These are phyloP conservation scores for Hypoxylon sp. DNA, from an alignment of 2,329 filamentous ascomycete genomes.

Conservation along the genomic window DNA sequence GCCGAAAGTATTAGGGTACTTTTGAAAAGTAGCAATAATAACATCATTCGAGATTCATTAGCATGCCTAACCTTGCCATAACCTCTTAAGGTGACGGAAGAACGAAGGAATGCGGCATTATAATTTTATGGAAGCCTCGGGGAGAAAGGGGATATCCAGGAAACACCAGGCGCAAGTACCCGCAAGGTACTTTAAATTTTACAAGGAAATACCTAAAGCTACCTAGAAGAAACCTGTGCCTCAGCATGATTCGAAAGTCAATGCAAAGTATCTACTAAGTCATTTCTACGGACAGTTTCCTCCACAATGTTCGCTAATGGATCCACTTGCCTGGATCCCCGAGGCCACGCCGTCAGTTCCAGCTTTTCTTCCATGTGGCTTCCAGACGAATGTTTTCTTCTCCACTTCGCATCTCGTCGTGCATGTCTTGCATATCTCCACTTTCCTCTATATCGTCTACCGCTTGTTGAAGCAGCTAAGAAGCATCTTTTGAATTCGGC, in stretches of 20 bases:
- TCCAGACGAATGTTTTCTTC: slow-evolving; percentile 31
- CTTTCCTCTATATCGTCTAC: slow-evolving; percentile 12
- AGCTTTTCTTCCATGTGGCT: slow-evolving; percentile 31
- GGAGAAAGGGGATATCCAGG: slow-evolving; percentile 18
- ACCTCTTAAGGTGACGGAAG: slow-evolving; percentile 9
- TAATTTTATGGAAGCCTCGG: slow-evolving; percentile 18
- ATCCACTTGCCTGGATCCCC: slow-evolving; percentile 43
- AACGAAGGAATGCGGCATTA: slow-evolving; percentile 13
- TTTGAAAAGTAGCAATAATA: not conserved
- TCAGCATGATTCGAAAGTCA: slow-evolving; percentile 27
- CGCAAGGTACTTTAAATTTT: slow-evolving; percentile 28
- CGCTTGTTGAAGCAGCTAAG: slow-evolving; percentile 20
- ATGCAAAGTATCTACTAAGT: slow-evolving; percentile 39
- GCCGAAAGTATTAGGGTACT: not conserved
- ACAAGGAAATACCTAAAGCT: slow-evolving; percentile 29
- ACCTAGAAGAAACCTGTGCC: slow-evolving; percentile 24
- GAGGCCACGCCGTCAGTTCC: slow-evolving; percentile 30
- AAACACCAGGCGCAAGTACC: slow-evolving; percentile 19
- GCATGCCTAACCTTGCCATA: slow-evolving; percentile 5
- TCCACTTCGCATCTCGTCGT: slow-evolving; percentile 24
- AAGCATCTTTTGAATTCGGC: slow-evolving; percentile 3
- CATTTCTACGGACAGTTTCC: slow-evolving; percentile 39
- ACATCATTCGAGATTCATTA: slow-evolving; percentile 9
- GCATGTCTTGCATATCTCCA: slow-evolving; percentile 35
- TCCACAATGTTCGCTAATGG: slow-evolving; percentile 31